Evolutionary conservation across 2,329 filamentous ascomycete genomes (phyloP).

Genomic region (Diaporthe velutina): DNA sequence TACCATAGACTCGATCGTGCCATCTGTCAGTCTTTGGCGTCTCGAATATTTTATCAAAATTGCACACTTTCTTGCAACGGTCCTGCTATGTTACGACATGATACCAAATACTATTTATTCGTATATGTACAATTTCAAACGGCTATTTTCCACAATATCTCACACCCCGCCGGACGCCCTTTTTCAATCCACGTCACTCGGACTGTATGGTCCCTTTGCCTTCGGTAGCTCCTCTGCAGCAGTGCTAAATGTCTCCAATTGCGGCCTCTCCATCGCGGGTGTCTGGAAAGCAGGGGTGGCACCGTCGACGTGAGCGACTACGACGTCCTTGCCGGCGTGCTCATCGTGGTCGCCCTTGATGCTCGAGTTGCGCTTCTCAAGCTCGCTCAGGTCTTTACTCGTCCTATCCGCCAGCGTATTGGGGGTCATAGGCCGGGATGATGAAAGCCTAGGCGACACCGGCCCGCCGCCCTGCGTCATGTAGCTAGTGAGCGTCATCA

Average conservation of each 20-base stretch:
- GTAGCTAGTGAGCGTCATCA: conserved; percentile 72
- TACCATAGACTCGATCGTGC: background rate
- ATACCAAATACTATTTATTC: background rate
- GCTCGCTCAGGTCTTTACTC: conserved; percentile 37
- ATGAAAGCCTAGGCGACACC: conserved; percentile 45
- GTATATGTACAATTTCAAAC: background rate
- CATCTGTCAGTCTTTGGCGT: too few species aligned
- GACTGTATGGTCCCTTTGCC: conserved; percentile 39
- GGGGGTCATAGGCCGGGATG: conserved; percentile 52
- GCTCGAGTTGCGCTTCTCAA: conserved; percentile 25
- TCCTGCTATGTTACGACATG: background rate
- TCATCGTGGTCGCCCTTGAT: background rate
- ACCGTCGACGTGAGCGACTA: conserved; percentile 15
- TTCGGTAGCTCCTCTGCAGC: conserved; percentile 60
- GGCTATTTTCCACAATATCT: background rate
- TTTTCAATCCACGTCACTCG: conserved; percentile 32
- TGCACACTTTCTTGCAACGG: background rate
- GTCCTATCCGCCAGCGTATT: conserved; percentile 30
- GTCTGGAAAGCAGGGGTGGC: conserved; percentile 35
- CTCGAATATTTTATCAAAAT: background rate
- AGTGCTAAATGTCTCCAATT: conserved; percentile 68
- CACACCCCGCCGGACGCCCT: background rate
- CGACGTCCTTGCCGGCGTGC: conserved; percentile 10
- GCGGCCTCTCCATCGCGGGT: conserved; percentile 50
- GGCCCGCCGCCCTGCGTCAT: conserved; percentile 50